Conservation (phyloP, 2,329 filamentous ascomycete genomes). For the Pseudogymnoascus sp. region DNA sequence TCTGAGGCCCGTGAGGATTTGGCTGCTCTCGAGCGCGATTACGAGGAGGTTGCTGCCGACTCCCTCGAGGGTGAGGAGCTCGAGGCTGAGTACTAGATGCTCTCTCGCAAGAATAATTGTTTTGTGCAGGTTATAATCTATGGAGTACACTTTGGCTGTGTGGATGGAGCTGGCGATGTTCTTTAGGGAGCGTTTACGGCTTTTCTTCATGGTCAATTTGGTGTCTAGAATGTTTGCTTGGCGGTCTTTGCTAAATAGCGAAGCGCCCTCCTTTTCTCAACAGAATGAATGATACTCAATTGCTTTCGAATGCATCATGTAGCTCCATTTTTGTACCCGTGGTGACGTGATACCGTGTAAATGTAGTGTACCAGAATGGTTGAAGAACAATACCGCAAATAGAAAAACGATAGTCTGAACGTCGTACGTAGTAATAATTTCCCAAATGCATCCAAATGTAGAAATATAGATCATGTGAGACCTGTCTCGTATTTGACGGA, state of each 20-base stretch:
- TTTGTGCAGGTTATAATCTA: constrained; percentile 24
- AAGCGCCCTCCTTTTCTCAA: constrained; percentile 21
- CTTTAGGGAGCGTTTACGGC: constrained; percentile 21
- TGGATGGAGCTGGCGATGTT: constrained; percentile 23
- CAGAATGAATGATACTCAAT: constrained; percentile 21
- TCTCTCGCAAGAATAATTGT: constrained; percentile 17
- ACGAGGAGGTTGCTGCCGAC: constrained; percentile 96
- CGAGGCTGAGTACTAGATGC: constrained; percentile 81
- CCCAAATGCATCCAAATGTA: neutral
- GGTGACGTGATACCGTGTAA: neutral
- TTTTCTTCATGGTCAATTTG: constrained; percentile 19
- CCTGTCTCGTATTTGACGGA: neutral
- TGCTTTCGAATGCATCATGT: constrained; percentile 9
- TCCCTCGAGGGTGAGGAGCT: constrained; percentile 76
- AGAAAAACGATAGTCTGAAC: neutral
- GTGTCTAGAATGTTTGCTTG: constrained; percentile 11
- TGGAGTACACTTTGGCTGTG: constrained; percentile 22
- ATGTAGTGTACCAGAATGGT: neutral
- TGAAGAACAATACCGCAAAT: neutral
- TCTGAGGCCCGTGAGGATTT: constrained; percentile 98
- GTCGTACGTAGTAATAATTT: neutral
- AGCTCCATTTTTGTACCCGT: neutral
- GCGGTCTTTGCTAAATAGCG: constrained; percentile 17
- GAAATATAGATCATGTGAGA: neutral
- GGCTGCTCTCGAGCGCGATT: constrained; percentile 94